Conservation (phyloP, 805 yeast genomes). For the Limtongia smithiae region DNA sequence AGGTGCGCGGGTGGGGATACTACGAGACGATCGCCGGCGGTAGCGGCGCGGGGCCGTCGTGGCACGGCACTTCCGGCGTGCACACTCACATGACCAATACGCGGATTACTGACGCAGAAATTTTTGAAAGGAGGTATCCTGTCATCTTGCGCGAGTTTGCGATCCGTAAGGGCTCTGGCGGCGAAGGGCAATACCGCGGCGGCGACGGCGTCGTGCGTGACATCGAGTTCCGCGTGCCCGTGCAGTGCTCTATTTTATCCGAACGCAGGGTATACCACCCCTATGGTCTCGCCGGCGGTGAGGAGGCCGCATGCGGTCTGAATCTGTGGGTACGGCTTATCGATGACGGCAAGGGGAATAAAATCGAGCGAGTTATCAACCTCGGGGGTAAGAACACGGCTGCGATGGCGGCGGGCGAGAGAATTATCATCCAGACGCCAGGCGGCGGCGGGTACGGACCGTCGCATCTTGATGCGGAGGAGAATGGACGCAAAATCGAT, state of each 20-base stretch:
- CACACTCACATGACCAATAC: conserved; percentile 95
- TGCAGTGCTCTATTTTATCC: conserved; percentile 74
- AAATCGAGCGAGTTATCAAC: conserved; percentile 30
- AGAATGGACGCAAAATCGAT: conserved; percentile 3
- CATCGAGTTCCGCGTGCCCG: conserved; percentile 67
- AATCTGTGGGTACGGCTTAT: conserved; percentile 44
- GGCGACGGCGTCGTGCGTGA: conserved; percentile 88
- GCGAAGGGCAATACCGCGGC: conserved; percentile 66
- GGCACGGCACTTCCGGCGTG: conserved; percentile 86
- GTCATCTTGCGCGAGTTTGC: conserved; percentile 70
- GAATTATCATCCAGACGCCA: conserved; percentile 66
- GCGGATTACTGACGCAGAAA: conserved; percentile 85
- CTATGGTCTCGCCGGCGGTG: conserved; percentile 82
- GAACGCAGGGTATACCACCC: conserved; percentile 86
- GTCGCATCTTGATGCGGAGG: conserved; percentile 15
- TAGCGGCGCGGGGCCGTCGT: conserved; percentile 83
- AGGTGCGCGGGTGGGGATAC: conserved; percentile 31
- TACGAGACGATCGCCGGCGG: conserved; percentile 83
- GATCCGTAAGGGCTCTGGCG: conserved; percentile 73
- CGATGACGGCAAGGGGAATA: conserved; percentile 37
- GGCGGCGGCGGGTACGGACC: conserved; percentile 84
- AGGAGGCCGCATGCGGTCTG: conserved; percentile 67
- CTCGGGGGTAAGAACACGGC: conserved; percentile 74
- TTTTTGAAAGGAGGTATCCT: conserved; percentile 85
- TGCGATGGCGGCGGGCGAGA: conserved; percentile 56